phyloP scores from a whole-genome alignment of 129 eudicot genomes.

The Arctium minus region DNA sequence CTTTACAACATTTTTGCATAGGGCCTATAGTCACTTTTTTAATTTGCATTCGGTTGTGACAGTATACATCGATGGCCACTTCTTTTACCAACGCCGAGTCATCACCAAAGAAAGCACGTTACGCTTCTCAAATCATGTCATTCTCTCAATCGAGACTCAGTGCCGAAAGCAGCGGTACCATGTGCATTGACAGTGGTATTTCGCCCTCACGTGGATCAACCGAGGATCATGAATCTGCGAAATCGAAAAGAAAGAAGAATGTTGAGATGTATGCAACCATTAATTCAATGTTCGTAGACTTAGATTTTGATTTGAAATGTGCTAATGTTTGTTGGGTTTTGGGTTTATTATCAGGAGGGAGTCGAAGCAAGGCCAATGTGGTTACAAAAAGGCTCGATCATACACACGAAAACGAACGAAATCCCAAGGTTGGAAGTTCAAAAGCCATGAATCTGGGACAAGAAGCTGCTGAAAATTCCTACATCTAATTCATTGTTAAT shows the following conservation, averaged over 20 bases:
- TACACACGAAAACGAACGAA: slow-evolving; percentile 37
- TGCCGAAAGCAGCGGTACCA: slow-evolving; percentile 42
- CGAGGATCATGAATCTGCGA: background rate
- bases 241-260: slow-evolving; percentile 37
- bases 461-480: slow-evolving; percentile 37
- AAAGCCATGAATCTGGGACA: slow-evolving; percentile 27
- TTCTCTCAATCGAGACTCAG: slow-evolving; percentile 36
- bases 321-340: slow-evolving; percentile 2
- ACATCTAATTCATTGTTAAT: background rate
- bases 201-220: slow-evolving; percentile 30
- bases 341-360: slow-evolving; percentile 33
- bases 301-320: background rate
- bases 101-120: slow-evolving; percentile 19
- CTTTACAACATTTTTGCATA: background rate
- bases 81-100: slow-evolving; percentile 13
- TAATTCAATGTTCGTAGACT: background rate
- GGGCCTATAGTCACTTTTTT: background rate
- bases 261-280: slow-evolving; percentile 31
- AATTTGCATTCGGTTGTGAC: background rate
- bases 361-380: slow-evolving; percentile 31
- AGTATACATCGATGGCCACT: slow-evolving; percentile 31
- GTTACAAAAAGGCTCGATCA: slow-evolving; percentile 41
- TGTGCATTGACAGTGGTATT: slow-evolving; percentile 25
- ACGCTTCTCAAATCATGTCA: slow-evolving; percentile 22
- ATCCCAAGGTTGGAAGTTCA: slow-evolving; percentile 34